These are phyloP conservation scores for Cytidiella melzeri DNA, from an alignment of 768 basidiomycete genomes.

Conservation along the genomic window DNA sequence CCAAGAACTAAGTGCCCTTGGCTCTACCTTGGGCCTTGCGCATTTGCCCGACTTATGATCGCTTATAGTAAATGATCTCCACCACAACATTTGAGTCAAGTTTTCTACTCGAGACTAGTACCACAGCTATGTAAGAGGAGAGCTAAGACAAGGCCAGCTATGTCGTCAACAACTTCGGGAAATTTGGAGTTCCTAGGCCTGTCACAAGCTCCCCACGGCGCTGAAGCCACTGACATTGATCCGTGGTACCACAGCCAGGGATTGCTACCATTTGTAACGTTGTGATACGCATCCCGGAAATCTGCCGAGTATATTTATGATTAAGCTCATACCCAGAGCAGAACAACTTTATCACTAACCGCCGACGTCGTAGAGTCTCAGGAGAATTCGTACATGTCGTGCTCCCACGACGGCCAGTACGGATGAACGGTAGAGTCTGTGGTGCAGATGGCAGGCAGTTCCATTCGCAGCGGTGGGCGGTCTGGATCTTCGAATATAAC, in stretches of 20 bases:
- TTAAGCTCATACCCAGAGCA: no score
- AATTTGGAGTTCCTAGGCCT: constrained; percentile 29
- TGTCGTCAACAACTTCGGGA: constrained; percentile 4
- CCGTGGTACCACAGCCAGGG: constrained; percentile 35
- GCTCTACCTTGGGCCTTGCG: no score
- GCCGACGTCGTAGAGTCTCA: no score
- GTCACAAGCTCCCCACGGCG: constrained; percentile 26
- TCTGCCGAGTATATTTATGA: not conserved
- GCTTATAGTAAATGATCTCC: not conserved
- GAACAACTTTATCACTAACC: no score
- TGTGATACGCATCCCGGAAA: constrained; percentile 21
- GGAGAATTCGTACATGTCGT: no score
- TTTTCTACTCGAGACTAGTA: no score
- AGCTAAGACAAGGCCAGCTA: not conserved
- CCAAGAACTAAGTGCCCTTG: no score
- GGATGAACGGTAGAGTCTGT: not conserved
- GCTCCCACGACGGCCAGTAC: not conserved
- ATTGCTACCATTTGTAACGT: constrained; percentile 29
- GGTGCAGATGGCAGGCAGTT: not conserved
- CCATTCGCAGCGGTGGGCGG: not conserved
- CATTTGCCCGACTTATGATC: no score
- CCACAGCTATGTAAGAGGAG: no score
- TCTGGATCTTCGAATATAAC: not conserved
- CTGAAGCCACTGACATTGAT: constrained; percentile 27
- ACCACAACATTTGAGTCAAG: not conserved